phyloP scores from a whole-genome alignment of 352 stramenopile species.

The Phytopythium ostracodes region DNA sequence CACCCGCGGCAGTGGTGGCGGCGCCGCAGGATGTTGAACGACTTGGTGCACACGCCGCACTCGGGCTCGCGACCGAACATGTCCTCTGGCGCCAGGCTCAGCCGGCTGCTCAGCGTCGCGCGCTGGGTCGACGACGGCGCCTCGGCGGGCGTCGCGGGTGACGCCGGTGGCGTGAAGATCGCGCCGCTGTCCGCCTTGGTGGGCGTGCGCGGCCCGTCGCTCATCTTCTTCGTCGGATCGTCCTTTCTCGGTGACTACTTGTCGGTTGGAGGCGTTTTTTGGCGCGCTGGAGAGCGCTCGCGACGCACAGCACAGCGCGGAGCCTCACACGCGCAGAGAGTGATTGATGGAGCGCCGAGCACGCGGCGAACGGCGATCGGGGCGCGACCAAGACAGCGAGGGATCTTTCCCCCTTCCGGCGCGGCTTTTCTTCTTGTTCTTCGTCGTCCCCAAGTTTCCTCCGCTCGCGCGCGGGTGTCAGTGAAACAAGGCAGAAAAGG shows the following conservation, averaged over 20 bases:
- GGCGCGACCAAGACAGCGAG: neutral
- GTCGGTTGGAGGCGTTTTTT: neutral
- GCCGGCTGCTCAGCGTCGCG: slow-evolving; percentile 25
- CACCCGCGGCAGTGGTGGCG: slow-evolving; percentile 84
- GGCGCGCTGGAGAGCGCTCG: neutral
- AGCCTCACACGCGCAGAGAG: neutral
- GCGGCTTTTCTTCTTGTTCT: neutral
- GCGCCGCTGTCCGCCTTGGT: slow-evolving; percentile 19
- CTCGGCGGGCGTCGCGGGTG: slow-evolving; percentile 12
- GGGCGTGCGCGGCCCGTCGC: slow-evolving; percentile 10
- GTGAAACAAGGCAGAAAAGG: neutral
- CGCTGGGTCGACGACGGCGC: slow-evolving; percentile 16
- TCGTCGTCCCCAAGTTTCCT: too few species aligned
- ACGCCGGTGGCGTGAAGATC: slow-evolving; percentile 5
- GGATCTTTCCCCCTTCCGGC: neutral
- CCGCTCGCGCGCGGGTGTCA: neutral
- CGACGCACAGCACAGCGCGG: neutral
- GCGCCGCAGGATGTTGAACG: slow-evolving; percentile 77
- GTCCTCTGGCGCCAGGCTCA: slow-evolving; percentile 38
- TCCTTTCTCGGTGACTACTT: neutral
- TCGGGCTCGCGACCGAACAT: slow-evolving; percentile 68
- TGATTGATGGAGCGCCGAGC: neutral
- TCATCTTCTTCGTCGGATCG: slow-evolving; percentile 2
- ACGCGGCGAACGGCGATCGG: neutral
- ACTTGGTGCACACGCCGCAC: slow-evolving; percentile 72